Conservation (phyloP, 805 yeast genomes). For the Candida sphagnicola region DNA sequence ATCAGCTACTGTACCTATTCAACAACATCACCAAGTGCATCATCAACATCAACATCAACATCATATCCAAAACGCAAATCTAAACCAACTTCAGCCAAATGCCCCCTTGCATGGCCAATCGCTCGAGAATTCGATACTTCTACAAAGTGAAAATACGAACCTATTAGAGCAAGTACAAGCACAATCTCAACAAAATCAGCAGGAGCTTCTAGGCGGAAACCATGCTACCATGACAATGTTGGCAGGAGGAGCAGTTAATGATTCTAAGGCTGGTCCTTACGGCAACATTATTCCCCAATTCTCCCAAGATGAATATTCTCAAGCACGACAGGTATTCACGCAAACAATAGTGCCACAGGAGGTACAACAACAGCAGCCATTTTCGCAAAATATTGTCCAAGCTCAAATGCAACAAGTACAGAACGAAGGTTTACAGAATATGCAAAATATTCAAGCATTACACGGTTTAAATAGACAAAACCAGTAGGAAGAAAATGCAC, state of each 20-base stretch:
- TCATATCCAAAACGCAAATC: too few relatives aligned
- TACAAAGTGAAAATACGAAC: not conserved
- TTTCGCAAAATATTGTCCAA: not conserved
- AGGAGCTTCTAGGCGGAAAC: not conserved
- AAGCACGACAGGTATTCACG: constrained; percentile 10
- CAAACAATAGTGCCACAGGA: constrained; percentile 9
- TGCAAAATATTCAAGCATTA: constrained; percentile 1
- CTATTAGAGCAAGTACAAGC: not conserved
- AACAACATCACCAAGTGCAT: not conserved
- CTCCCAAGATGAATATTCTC: constrained; percentile 5
- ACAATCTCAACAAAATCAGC: not conserved
- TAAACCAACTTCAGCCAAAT: not conserved
- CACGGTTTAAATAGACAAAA: not conserved
- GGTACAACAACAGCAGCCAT: constrained; percentile 3
- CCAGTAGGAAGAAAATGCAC: too few relatives aligned
- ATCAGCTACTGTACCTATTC: not conserved
- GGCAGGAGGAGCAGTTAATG: not conserved
- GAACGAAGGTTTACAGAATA: not conserved
- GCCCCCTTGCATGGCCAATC: not conserved
- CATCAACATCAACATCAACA: constrained; percentile 1
- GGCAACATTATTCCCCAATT: constrained; percentile 4
- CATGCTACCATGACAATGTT: not conserved
- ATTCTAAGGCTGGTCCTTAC: not conserved
- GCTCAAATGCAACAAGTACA: not conserved
- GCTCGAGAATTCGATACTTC: not conserved